phyloP scores from a whole-genome alignment of 192 early-diverging fungal species.

The Kickxella alabastrina region DNA sequence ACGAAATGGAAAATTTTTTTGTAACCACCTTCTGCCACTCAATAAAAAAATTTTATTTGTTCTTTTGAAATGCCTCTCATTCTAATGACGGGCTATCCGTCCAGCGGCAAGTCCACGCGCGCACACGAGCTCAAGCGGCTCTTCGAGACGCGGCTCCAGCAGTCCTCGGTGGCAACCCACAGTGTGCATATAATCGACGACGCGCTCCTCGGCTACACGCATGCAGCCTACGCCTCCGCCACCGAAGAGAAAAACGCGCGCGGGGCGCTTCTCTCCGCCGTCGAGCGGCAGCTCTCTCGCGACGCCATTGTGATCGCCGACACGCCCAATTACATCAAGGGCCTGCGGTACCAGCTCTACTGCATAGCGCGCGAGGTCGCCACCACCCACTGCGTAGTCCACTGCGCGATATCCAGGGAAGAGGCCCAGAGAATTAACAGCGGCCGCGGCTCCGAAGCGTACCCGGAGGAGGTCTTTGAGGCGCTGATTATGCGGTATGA shows the following conservation, averaged over 20 bases:
- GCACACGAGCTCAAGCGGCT: conserved; percentile 65
- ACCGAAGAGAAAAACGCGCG: conserved; percentile 87
- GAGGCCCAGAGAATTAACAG: conserved; percentile 57
- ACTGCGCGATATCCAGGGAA: conserved; percentile 59
- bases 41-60: no score
- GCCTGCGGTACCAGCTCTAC: conserved; percentile 95
- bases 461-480: conserved; percentile 56
- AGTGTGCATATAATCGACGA: conserved; percentile 73
- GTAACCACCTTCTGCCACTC: no score
- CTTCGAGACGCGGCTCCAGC: conserved; percentile 49
- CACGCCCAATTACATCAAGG: conserved; percentile 98
- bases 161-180: conserved; percentile 54
- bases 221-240: conserved; percentile 57
- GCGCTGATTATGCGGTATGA: conserved; percentile 86
- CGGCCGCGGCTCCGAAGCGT: conserved; percentile 39
- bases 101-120: conserved; percentile 85
- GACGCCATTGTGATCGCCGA: conserved; percentile 92
- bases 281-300: conserved; percentile 77
- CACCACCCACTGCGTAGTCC: conserved; percentile 83
- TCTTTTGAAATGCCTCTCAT: conserved; percentile 79
- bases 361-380: conserved; percentile 79
- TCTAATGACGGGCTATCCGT: conserved; percentile 82
- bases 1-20: conserved; percentile 6
- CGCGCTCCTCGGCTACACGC: conserved; percentile 60
- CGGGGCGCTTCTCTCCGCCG: conserved; percentile 79